These are phyloP conservation scores for Suhomyces vadensis DNA, from an alignment of 805 yeast species.

Conservation along the genomic window DNA sequence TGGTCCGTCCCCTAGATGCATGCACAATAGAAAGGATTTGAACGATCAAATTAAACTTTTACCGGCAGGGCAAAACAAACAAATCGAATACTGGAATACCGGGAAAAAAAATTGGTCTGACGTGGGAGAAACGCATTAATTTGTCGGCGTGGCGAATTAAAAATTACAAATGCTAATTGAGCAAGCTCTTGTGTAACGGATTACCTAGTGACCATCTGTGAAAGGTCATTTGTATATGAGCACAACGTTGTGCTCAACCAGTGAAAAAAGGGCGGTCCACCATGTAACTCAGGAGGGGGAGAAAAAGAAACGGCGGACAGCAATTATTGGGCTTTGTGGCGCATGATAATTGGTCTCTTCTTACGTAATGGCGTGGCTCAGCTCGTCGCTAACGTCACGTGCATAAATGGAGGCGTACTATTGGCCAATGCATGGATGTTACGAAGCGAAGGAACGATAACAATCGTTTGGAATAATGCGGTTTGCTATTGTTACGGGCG, in stretches of 20 bases:
- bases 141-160: no score
- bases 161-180: no score
- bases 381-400: background rate
- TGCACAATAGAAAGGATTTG: background rate
- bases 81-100: background rate
- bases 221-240: no score
- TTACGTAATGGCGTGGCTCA: background rate
- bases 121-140: no score
- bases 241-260: no score
- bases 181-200: no score
- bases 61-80: background rate
- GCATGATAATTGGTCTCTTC: background rate
- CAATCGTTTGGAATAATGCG: no score
- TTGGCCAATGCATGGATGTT: no score
- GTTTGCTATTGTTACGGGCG: no score
- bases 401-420: background rate
- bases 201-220: no score
- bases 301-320: conserved; percentile 1
- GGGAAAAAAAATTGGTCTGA: no score
- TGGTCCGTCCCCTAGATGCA: background rate
- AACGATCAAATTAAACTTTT: background rate
- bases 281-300: background rate
- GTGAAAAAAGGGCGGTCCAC: background rate
- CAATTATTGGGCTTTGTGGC: background rate
- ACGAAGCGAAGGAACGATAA: no score